phyloP scores from a whole-genome alignment of 2,329 filamentous ascomycete genomes.

The Aspergillus calidoustus region DNA sequence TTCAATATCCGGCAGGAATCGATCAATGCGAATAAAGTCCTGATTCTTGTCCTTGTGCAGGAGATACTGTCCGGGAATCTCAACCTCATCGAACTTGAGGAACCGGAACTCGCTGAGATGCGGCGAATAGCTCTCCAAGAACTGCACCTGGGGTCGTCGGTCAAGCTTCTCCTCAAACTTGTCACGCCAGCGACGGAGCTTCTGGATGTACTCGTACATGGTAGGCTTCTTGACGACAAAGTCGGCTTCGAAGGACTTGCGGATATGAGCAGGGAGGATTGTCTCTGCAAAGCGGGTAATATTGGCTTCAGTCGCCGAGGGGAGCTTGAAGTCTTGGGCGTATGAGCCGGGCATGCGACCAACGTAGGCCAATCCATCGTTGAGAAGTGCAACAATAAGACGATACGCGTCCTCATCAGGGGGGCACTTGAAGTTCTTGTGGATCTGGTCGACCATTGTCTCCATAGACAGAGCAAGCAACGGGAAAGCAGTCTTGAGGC shows the following conservation, averaged over 20 bases:
- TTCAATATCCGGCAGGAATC: constrained; percentile 93
- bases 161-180: constrained; percentile 98
- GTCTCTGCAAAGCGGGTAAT: constrained; percentile 97
- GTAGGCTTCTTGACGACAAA: constrained; percentile 95
- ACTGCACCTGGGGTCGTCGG: constrained; percentile 71
- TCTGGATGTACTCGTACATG: constrained; percentile 98
- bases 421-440: constrained; percentile 98
- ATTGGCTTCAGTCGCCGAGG: constrained; percentile 87
- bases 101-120: constrained; percentile 96
- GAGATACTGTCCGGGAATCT: constrained; percentile 95
- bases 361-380: constrained; percentile 92
- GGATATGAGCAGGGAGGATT: constrained; percentile 90
- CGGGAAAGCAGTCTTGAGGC: constrained; percentile 95
- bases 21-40: constrained; percentile 96
- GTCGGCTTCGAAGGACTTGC: constrained; percentile 95
- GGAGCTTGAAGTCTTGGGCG: constrained; percentile 88
- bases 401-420: constrained; percentile 98
- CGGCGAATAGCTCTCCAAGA: constrained; percentile 83
- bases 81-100: constrained; percentile 97
- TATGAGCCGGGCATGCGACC: constrained; percentile 85
- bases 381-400: constrained; percentile 94
- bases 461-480: constrained; percentile 97
- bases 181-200: constrained; percentile 92
- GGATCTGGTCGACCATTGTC: constrained; percentile 98
- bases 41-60: constrained; percentile 99